Conservation (phyloP, 352 stramenopile genomes). For the Globisporangium sylvaticum region DNA sequence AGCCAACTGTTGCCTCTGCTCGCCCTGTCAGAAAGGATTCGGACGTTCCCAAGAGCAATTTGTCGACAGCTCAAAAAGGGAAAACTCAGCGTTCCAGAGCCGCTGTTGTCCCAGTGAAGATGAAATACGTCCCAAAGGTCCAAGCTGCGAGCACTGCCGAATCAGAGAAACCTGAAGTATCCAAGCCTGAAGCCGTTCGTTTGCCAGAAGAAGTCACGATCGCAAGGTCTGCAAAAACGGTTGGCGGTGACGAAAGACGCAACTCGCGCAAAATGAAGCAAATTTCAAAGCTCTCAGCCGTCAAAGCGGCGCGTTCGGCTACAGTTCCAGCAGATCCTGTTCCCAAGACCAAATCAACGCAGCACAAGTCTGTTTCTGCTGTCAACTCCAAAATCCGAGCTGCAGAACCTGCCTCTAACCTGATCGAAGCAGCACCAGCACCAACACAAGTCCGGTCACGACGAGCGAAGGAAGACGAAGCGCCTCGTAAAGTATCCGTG, state of each 20-base stretch:
- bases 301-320: not conserved
- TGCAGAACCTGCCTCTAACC: not conserved
- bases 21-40: not conserved
- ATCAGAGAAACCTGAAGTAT: not conserved
- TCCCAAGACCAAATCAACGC: not conserved
- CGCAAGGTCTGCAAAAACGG: not conserved
- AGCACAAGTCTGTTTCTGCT: not conserved
- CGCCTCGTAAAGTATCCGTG: not conserved
- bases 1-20: not conserved
- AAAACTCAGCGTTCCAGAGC: not conserved
- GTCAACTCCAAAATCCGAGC: too few relatives aligned
- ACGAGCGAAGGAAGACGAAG: not conserved
- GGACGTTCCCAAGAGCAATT: not conserved
- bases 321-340: not conserved
- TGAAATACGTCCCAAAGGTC: conserved; percentile 2
- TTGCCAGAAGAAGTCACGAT: not conserved
- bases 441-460: not conserved
- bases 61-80: not conserved
- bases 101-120: not conserved
- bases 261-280: not conserved
- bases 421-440: not conserved
- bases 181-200: not conserved
- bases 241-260: not conserved
- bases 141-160: not conserved
- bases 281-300: not conserved